Base-by-base conservation (phyloP, 179 eudicot species). In the Amaranthus tricolor region DNA sequence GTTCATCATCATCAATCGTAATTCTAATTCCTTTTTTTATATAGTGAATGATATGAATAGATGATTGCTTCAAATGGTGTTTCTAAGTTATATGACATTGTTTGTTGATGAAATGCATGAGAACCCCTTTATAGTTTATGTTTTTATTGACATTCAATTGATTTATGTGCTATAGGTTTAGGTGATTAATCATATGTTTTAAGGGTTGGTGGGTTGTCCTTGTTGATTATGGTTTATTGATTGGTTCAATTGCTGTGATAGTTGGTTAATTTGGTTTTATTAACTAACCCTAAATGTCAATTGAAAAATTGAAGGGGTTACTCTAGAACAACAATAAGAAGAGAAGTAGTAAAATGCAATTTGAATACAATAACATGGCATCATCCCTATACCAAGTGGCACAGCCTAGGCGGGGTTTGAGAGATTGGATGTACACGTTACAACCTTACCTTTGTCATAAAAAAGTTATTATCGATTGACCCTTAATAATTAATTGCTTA, bases 81-180 rank as follows among this genome's bases (percentile, higher is more conserved):
- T 69, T 21, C 31, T 64, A 5, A 12, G 5, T 49, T 15, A 19
- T 63, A 31, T 31, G 40, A 31, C 40, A 2, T 49, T 51, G 51
- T 54, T 66, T 80, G 19, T 16, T 72, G 51, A 56, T 49, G 66
- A 69, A 74, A 79, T 79, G 59, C 52, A 19, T 74, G 75, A 56
- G 70, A 49, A 58, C 50, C 49, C 58, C 50, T 20, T 74, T 75
- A 63, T 16, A 48, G 58, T 63, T 79, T 47, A 6, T 70, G 71
- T 58, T 53, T 55, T 4, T 45, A 7, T 55, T 62, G 40, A 12
- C 48, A 13, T 56, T 56, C 12, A 44, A 16, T 53, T 56, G 17
- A 7, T 16, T 62, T 66, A 6, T 75, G 31, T 45, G 11, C 0
- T 14, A 13, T 24, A 70, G 62, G 43, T 68, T 68, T 74, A 52